Conservation (phyloP, 164 flowering plant genomes). For the Nymphaea colorata region DNA sequence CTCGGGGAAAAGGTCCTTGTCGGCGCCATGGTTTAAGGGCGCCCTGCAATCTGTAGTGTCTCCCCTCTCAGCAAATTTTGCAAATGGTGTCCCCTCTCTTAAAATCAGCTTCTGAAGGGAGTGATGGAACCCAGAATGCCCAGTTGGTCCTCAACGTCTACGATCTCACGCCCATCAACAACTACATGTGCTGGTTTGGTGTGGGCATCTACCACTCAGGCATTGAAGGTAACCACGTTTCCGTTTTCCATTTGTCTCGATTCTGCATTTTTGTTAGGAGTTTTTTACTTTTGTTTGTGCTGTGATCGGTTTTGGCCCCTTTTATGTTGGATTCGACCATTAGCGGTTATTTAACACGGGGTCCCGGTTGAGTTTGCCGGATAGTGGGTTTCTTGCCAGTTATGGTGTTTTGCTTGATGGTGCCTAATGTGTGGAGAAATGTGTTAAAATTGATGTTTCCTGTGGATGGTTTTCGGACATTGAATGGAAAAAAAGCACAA, state of each 20-base stretch:
- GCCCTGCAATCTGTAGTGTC: neutral
- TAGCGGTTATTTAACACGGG: too few species aligned
- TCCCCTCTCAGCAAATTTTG: neutral
- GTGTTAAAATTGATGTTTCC: too few species aligned
- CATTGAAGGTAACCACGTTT: conserved; percentile 46
- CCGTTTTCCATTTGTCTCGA: neutral
- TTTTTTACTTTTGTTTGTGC: neutral
- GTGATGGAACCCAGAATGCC: conserved; percentile 17
- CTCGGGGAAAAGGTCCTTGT: neutral
- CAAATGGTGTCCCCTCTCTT: neutral
- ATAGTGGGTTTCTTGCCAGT: too few species aligned
- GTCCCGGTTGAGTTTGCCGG: too few species aligned
- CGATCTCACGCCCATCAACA: conserved; percentile 71
- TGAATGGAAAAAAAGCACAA: too few species aligned
- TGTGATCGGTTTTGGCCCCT: too few species aligned
- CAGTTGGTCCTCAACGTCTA: conserved; percentile 58
- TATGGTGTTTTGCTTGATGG: too few species aligned
- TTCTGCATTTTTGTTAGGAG: neutral
- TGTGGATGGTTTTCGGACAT: too few species aligned
- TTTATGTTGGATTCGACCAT: too few species aligned
- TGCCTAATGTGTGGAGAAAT: too few species aligned
- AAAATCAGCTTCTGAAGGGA: conserved; percentile 6
- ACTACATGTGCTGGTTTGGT: conserved; percentile 72
- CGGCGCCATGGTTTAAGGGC: neutral
- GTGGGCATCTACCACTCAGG: conserved; percentile 81